phyloP scores from a whole-genome alignment of 2,329 filamentous ascomycete genomes.

The Xylaria digitata region DNA sequence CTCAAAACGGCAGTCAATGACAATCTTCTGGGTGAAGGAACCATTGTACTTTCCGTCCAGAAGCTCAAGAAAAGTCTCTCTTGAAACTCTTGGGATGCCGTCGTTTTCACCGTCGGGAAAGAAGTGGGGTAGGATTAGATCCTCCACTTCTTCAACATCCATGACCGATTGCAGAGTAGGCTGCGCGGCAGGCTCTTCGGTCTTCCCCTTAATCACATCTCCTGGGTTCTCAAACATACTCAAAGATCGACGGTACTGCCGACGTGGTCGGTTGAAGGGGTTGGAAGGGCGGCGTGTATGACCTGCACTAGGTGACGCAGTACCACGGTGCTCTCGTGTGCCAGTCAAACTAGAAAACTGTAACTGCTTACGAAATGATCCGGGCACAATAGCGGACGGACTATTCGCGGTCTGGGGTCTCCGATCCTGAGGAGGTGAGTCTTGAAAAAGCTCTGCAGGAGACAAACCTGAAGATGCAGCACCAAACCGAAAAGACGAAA shows the following conservation, averaged over 20 bases:
- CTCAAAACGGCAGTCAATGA: slow-evolving; percentile 98
- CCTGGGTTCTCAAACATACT: slow-evolving; percentile 98
- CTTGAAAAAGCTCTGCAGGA: slow-evolving; percentile 82
- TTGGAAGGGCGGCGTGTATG: slow-evolving; percentile 80
- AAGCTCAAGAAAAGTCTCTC: slow-evolving; percentile 84
- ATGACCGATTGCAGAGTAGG: slow-evolving; percentile 77
- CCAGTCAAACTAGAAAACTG: slow-evolving; percentile 71
- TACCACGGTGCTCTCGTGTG: slow-evolving; percentile 64
- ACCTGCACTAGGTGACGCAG: slow-evolving; percentile 78
- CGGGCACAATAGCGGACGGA: slow-evolving; percentile 62
- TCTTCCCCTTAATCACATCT: slow-evolving; percentile 85
- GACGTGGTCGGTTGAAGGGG: slow-evolving; percentile 79
- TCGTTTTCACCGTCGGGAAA: slow-evolving; percentile 82
- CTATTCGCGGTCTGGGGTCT: slow-evolving; percentile 71
- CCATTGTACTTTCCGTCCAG: slow-evolving; percentile 85
- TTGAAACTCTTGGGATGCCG: slow-evolving; percentile 86
- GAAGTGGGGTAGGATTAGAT: slow-evolving; percentile 85
- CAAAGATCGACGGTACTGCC: slow-evolving; percentile 89
- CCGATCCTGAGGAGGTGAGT: slow-evolving; percentile 80
- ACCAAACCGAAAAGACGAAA: slow-evolving; percentile 79
- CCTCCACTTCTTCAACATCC: slow-evolving; percentile 82
- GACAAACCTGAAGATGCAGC: slow-evolving; percentile 72
- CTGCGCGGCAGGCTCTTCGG: slow-evolving; percentile 66
- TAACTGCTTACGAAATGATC: slow-evolving; percentile 67
- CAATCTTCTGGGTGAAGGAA: slow-evolving; percentile 81